A percentile compares a stretch with the other conserved stretches of the same genome.
These are phyloP conservation scores for Pleomassaria siparia DNA, from an alignment of 2,329 filamentous ascomycete species.

Conservation along the genomic window DNA sequence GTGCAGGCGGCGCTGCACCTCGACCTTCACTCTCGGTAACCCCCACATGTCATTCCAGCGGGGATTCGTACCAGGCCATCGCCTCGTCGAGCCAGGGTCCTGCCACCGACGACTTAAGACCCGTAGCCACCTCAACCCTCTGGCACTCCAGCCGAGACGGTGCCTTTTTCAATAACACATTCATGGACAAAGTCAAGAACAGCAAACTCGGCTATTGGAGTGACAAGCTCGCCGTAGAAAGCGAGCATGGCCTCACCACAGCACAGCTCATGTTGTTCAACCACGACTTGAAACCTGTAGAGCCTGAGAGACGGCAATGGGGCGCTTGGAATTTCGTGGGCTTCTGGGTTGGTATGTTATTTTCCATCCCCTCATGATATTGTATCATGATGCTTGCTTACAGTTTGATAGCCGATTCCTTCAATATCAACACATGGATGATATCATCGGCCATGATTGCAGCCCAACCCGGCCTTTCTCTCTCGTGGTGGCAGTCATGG, in stretches of 20 bases:
- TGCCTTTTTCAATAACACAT: constrained; percentile 13
- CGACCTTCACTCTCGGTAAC: constrained; percentile 17
- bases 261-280: constrained; percentile 87
- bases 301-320: constrained; percentile 80
- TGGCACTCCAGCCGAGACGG: constrained; percentile 20
- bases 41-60: constrained; percentile 34
- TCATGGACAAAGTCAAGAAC: constrained; percentile 46
- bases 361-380: not conserved
- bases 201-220: constrained; percentile 44
- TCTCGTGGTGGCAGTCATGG: constrained; percentile 86
- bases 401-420: constrained; percentile 41
- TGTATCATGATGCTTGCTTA: constrained; percentile 13
- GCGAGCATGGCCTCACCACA: constrained; percentile 74
- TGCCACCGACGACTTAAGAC: constrained; percentile 22
- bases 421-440: constrained; percentile 80
- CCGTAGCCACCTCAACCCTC: constrained; percentile 15
- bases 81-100: constrained; percentile 20
- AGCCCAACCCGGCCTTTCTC: constrained; percentile 54
- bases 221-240: constrained; percentile 68
- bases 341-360: constrained; percentile 68
- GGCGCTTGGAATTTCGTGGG: constrained; percentile 83
- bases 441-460: constrained; percentile 83
- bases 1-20: constrained; percentile 14
- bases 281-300: constrained; percentile 77
- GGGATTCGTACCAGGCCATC: constrained; percentile 24